Evolutionary conservation across 345 rosid species (phyloP), one percentile per base, ranked within the genome.

Genomic region (Balakata baccata): DNA sequence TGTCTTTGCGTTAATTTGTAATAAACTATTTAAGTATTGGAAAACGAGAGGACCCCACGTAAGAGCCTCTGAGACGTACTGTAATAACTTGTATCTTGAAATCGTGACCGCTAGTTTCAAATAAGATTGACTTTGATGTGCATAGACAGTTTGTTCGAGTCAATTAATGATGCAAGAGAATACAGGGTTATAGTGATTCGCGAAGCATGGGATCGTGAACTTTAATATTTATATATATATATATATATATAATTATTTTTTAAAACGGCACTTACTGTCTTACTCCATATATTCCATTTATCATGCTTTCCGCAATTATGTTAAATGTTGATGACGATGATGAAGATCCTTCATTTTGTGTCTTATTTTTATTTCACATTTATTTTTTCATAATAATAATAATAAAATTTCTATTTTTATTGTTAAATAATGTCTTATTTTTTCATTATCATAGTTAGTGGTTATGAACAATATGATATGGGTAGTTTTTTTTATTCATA

Each of bases 291-390:
- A 71, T 71, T 71, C 70, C 75, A 38, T 52, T 67, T 37, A 64
- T 63, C 60, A 51, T 72, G 61, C 75, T 72, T 49, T 72, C 51
- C 69, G 75, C 75, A 20, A 20, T 72, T 52, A 68, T 53, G 50
- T 63, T 50, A 5, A 41, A 22, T 41, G 8, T 17, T 71, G 60
- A 52, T 52, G 60, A 68, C 61, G 60, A 52, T 52, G 60, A 68
- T 60, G 53, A 59, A 60, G 67, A 17, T n/a, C 46, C 29, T 60
- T 61, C 49, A 5, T 60, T 59, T 70, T 7, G 52, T 50, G 47
- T 66, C 6, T 66, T 12, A 45, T 11, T 47, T 47, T 52, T 12
- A 13, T 4, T 16, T 12, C 16, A 14, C 5, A 16, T 16, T 52
- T 52, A 52, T 52, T 52, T 10, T 10, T 8, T 43, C 1, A 29